phyloP scores from a whole-genome alignment of 345 rosid species.

The Melaleuca alternifolia region DNA sequence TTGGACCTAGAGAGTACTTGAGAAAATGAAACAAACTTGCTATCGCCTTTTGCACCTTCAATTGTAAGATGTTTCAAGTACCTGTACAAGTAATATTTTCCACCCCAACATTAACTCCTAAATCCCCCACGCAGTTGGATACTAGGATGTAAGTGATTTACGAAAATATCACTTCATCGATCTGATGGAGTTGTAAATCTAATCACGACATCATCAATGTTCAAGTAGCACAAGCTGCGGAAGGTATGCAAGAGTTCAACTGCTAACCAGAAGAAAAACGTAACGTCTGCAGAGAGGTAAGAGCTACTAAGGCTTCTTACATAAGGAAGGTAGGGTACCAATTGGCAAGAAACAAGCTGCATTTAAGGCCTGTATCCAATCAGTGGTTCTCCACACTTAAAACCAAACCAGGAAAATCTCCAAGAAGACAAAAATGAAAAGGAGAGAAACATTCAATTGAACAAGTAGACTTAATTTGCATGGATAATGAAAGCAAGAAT shows the following conservation, averaged over 20 bases:
- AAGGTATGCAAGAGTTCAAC: not conserved
- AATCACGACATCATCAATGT: too few relatives aligned
- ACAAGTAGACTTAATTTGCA: not conserved
- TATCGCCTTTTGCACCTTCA: too few relatives aligned
- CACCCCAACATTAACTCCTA: too few relatives aligned
- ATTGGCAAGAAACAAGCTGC: not conserved
- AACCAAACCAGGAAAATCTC: not conserved
- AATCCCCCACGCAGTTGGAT: too few relatives aligned
- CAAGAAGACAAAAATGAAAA: not conserved
- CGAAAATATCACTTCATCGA: too few relatives aligned
- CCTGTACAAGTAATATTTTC: too few relatives aligned
- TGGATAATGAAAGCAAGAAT: not conserved
- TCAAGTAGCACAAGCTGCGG: too few relatives aligned
- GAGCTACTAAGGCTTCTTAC: not conserved
- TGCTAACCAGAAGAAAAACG: not conserved
- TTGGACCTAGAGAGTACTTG: too few relatives aligned
- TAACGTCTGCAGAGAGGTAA: not conserved
- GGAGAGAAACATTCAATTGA: not conserved
- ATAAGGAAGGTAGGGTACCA: not conserved
- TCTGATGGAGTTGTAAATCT: too few relatives aligned
- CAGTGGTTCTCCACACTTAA: not conserved
- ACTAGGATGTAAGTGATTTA: too few relatives aligned
- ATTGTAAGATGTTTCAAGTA: too few relatives aligned
- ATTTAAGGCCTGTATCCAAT: not conserved
- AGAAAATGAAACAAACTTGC: too few relatives aligned